Evolutionary conservation across 352 stramenopile genomes (phyloP).

Genomic region (Halophytophthora batemanensis): DNA sequence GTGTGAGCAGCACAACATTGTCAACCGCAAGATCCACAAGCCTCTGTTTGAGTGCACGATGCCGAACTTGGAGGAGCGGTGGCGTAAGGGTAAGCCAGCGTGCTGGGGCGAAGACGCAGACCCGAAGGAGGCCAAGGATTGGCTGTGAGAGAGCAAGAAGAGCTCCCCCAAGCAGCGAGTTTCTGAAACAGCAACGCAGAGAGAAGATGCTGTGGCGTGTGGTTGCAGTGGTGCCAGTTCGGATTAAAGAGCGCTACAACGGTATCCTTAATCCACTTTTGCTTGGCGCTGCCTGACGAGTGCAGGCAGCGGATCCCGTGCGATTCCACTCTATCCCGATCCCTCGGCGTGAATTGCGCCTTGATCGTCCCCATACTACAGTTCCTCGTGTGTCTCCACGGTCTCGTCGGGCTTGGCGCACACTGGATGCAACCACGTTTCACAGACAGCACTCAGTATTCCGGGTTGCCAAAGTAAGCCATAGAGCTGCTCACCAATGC

Average conservation of each 20-base stretch:
- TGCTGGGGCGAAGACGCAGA: conserved; percentile 79
- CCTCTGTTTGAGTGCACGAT: conserved; percentile 92
- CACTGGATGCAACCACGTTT: conserved; percentile 9
- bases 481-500: not conserved
- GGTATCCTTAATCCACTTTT: too few relatives aligned
- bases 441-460: too few relatives aligned
- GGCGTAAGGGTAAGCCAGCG: conserved; percentile 86
- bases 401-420: conserved; percentile 15
- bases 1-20: conserved; percentile 97
- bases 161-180: not conserved
- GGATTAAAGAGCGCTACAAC: too few relatives aligned
- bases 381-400: conserved; percentile 30
- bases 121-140: conserved; percentile 19
- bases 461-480: too few relatives aligned
- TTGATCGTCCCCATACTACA: conserved; percentile 20
- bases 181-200: not conserved
- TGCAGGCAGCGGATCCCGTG: too few relatives aligned
- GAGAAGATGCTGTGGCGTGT: conserved; percentile 1
- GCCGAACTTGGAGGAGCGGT: conserved; percentile 92
- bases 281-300: too few relatives aligned
- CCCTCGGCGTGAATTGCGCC: conserved; percentile 3
- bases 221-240: too few relatives aligned
- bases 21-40: conserved; percentile 97
- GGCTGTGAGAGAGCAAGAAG: conserved; percentile 31
- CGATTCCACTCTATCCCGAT: conserved; percentile 8